phyloP scores from a whole-genome alignment of 1,139 yeast genomes.

The Sugiyamaella japonica region DNA sequence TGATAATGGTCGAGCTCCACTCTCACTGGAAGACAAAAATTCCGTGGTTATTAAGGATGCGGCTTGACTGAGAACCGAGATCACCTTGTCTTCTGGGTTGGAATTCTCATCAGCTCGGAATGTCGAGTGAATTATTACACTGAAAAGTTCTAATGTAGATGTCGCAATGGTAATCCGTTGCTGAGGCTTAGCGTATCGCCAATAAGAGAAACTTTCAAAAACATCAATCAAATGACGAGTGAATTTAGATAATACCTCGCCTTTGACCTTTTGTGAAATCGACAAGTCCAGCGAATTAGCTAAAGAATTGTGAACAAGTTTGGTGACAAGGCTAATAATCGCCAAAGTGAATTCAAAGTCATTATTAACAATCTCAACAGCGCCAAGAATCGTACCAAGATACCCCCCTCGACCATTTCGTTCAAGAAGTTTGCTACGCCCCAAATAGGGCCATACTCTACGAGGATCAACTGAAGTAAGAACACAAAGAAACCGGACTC shows the following conservation, averaged over 20 bases:
- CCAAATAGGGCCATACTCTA: slow-evolving; percentile 77
- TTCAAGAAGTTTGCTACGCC: slow-evolving; percentile 64
- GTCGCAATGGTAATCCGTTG: slow-evolving; percentile 68
- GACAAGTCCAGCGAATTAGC: slow-evolving; percentile 38
- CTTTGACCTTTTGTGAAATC: slow-evolving; percentile 50
- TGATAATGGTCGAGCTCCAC: slow-evolving; percentile 56
- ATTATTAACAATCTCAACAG: slow-evolving; percentile 71
- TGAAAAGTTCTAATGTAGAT: slow-evolving; percentile 56
- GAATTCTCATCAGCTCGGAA: slow-evolving; percentile 57
- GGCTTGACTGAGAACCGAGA: slow-evolving; percentile 52
- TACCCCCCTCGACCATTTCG: slow-evolving; percentile 70
- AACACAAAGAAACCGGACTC: slow-evolving; percentile 54
- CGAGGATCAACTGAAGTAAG: slow-evolving; percentile 55
- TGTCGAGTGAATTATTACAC: slow-evolving; percentile 54
- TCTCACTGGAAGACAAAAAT: slow-evolving; percentile 55
- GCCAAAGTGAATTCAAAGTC: slow-evolving; percentile 64
- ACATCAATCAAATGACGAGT: slow-evolving; percentile 59
- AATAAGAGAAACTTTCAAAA: slow-evolving; percentile 71
- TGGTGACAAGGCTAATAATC: slow-evolving; percentile 54
- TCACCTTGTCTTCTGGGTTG: slow-evolving; percentile 46
- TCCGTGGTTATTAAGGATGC: slow-evolving; percentile 53
- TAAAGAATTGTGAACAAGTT: slow-evolving; percentile 57
- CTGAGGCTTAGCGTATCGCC: slow-evolving; percentile 58
- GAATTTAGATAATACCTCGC: slow-evolving; percentile 57
- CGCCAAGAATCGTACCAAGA: slow-evolving; percentile 62